These are phyloP conservation scores for Lindgomyces ingoldianus DNA, from an alignment of 495 filamentous ascomycete species.

Conservation along the genomic window DNA sequence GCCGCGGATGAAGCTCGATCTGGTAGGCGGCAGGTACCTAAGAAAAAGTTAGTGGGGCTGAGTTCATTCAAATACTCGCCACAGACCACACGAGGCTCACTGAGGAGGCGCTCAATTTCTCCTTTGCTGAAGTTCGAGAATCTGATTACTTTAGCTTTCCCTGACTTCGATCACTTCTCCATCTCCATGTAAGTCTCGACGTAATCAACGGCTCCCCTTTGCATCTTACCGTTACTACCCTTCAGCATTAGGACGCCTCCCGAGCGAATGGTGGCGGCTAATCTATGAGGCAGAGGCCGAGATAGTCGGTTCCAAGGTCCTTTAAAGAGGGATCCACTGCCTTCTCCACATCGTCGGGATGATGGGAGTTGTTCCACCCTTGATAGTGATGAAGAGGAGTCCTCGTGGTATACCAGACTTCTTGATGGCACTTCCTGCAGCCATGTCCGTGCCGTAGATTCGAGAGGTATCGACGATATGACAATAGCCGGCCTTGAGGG, in stretches of 20 bases:
- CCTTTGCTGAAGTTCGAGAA: slow-evolving; percentile 73
- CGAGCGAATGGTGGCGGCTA: slow-evolving; percentile 44
- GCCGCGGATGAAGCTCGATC: slow-evolving; percentile 63
- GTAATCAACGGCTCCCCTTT: slow-evolving; percentile 39
- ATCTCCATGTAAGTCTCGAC: slow-evolving; percentile 56
- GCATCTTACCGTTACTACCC: slow-evolving; percentile 37
- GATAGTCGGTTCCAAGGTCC: slow-evolving; percentile 56
- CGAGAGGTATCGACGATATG: slow-evolving; percentile 76
- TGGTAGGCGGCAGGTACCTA: slow-evolving; percentile 62
- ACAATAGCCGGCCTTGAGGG: slow-evolving; percentile 64
- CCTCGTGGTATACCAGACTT: slow-evolving; percentile 56
- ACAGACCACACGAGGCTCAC: slow-evolving; percentile 55
- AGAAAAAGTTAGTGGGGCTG: not conserved
- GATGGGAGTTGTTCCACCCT: slow-evolving; percentile 57
- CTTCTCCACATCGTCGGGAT: slow-evolving; percentile 59
- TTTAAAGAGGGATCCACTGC: slow-evolving; percentile 61
- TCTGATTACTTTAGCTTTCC: slow-evolving; percentile 67
- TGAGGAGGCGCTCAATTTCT: slow-evolving; percentile 68
- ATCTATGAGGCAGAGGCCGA: slow-evolving; percentile 43
- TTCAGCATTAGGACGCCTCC: slow-evolving; percentile 36
- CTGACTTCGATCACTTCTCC: slow-evolving; percentile 59
- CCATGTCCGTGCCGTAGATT: slow-evolving; percentile 65
- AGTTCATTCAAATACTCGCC: not conserved
- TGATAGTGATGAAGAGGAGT: slow-evolving; percentile 68
- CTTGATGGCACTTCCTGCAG: slow-evolving; percentile 65